These are phyloP conservation scores for Euryodendron excelsum DNA, from an alignment of 148 eudicot genomes.

Conservation along the genomic window DNA sequence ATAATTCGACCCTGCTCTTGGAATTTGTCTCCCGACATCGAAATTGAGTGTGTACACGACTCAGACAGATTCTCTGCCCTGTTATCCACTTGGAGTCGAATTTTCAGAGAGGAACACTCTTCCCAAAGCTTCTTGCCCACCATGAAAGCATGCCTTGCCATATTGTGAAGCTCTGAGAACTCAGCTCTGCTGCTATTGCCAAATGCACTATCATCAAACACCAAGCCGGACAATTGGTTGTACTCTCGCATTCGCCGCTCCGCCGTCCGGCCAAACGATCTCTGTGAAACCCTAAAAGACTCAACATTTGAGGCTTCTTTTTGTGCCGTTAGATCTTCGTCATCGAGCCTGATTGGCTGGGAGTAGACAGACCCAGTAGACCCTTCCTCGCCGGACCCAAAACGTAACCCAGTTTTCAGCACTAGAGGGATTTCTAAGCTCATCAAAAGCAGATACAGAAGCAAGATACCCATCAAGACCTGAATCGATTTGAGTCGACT, in stretches of 20 bases:
- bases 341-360: background rate
- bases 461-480: constrained; percentile 40
- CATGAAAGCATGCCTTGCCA: constrained; percentile 51
- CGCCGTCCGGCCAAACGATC: constrained; percentile 7
- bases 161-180: constrained; percentile 43
- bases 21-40: constrained; percentile 29
- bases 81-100: constrained; percentile 15
- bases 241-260: background rate
- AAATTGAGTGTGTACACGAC: constrained; percentile 39
- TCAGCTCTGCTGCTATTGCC: constrained; percentile 29
- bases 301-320: background rate
- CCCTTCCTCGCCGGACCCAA: constrained; percentile 25
- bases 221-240: constrained; percentile 34
- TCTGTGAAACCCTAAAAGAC: background rate
- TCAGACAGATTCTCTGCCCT: constrained; percentile 13
- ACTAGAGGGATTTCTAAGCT: constrained; percentile 57
- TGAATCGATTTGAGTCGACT: constrained; percentile 65
- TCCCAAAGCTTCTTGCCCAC: constrained; percentile 44
- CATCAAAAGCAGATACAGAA: constrained; percentile 50
- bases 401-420: constrained; percentile 34
- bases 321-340: background rate
- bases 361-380: background rate
- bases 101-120: constrained; percentile 26
- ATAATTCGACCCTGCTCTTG: constrained; percentile 19
- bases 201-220: constrained; percentile 37